Percentiles rank a stretch among this genome's conserved stretches.
Evolutionary conservation across 164 flowering plant genomes (phyloP).

Genomic region (Sextonia rubra): DNA sequence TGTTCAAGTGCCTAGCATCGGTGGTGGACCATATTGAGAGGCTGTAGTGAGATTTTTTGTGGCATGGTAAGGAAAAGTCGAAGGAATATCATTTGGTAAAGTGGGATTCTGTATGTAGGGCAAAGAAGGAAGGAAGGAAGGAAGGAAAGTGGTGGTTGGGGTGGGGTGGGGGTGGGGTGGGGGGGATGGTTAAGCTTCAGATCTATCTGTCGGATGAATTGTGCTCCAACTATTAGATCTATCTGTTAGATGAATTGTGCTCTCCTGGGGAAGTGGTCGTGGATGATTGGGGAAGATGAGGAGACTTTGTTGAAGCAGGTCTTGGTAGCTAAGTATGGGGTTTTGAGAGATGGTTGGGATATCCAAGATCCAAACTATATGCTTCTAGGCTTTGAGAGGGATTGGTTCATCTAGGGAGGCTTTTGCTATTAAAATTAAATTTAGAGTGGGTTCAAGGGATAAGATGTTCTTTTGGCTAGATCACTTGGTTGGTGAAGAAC

Average conservation of each 20-base stretch:
- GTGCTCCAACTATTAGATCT: no score
- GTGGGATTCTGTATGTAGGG: background rate
- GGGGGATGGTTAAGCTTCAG: background rate
- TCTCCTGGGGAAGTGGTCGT: background rate
- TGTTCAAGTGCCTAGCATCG: background rate
- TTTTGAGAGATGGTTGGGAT: no score
- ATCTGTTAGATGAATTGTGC: no score
- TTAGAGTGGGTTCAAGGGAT: background rate
- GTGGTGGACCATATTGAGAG: background rate
- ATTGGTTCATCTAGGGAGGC: background rate
- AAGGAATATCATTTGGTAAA: background rate
- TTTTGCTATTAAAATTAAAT: background rate
- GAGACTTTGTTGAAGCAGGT: background rate
- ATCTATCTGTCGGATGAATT: no score
- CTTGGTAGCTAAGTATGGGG: no score
- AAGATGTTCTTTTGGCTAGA: background rate
- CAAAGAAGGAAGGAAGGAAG: background rate
- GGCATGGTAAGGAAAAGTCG: no score
- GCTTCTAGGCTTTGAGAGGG: background rate
- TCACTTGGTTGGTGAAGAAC: background rate
- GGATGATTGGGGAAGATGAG: background rate
- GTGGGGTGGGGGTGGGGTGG: no score
- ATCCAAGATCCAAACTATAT: no score
- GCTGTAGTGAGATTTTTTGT: background rate
- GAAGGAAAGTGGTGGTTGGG: no score